Evolutionary conservation across 1,284 basidiomycete genomes (phyloP).

Genomic region (Chalciporus sp.): DNA sequence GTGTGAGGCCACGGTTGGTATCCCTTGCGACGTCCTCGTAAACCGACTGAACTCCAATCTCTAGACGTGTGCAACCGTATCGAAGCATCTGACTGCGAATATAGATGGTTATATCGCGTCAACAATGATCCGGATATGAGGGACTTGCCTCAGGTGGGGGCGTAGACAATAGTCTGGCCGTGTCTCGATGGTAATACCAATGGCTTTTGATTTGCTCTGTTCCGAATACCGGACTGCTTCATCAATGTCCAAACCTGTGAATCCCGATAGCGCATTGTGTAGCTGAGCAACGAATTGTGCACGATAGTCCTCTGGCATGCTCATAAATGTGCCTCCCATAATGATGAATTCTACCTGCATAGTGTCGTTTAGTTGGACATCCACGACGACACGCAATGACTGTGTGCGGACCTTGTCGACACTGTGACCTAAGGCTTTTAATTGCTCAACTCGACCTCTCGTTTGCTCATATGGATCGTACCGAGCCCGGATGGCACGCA

Average conservation of each 20-base stretch:
- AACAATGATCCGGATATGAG: neutral
- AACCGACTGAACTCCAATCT: conserved; percentile 98
- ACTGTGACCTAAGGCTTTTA: conserved; percentile 92
- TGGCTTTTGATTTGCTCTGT: conserved; percentile 96
- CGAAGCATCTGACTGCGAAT: conserved; percentile 89
- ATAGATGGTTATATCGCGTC: neutral
- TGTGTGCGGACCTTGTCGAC: conserved; percentile 83
- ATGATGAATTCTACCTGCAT: conserved; percentile 93
- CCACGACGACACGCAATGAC: conserved; percentile 4
- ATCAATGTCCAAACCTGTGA: conserved; percentile 91
- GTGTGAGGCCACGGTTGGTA: conserved; percentile 97
- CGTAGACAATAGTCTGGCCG: conserved; percentile 97
- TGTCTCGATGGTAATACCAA: conserved; percentile 99
- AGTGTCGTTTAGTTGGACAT: neutral
- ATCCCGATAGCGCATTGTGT: conserved; percentile 96
- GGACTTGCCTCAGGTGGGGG: conserved; percentile 84
- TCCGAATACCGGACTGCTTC: conserved; percentile 98
- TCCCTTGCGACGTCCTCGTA: conserved; percentile 99
- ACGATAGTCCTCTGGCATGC: conserved; percentile 95
- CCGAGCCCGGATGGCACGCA: conserved; percentile 96
- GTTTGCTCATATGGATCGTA: conserved; percentile 99
- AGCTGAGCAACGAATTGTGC: conserved; percentile 94
- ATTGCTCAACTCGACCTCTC: conserved; percentile 91
- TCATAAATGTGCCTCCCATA: conserved; percentile 99
- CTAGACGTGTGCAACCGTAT: conserved; percentile 97